Conservation (phyloP, 2,329 filamentous ascomycete species). For the Hypoxylon sp. region DNA sequence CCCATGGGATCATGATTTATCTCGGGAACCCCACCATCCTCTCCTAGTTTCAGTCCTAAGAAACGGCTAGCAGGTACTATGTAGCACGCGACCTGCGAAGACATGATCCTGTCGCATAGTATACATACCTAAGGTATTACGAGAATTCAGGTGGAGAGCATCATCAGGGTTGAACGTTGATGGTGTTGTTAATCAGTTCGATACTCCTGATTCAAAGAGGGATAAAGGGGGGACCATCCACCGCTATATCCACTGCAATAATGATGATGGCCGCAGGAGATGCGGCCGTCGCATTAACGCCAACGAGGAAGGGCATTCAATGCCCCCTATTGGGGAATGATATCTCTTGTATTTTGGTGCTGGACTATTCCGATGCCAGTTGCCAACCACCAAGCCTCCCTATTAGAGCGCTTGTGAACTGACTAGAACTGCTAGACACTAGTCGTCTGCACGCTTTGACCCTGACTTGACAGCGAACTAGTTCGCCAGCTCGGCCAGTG, state of each 20-base stretch:
- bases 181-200: constrained; percentile 13
- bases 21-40: constrained; percentile 21
- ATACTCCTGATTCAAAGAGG: constrained; percentile 7
- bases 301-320: constrained; percentile 26
- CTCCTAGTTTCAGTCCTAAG: constrained; percentile 19
- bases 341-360: constrained; percentile 23
- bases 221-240: constrained; percentile 30
- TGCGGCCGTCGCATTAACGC: constrained; percentile 30
- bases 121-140: too few relatives aligned
- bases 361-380: constrained; percentile 7
- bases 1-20: constrained; percentile 31
- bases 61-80: constrained; percentile 6
- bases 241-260: constrained; percentile 32
- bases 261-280: constrained; percentile 34
- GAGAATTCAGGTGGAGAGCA: constrained; percentile 16
- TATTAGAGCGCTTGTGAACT: constrained; percentile 28
- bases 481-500: neutral
- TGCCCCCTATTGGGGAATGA: constrained; percentile 29
- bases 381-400: constrained; percentile 4
- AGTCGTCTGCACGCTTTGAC: constrained; percentile 41
- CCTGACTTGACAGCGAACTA: constrained; percentile 23
- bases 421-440: constrained; percentile 7
- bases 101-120: constrained; percentile 1
- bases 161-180: constrained; percentile 4
- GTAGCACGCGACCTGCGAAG: neutral